phyloP scores from a whole-genome alignment of 2,329 filamentous ascomycete species.

The Verticillium albo-atrum region DNA sequence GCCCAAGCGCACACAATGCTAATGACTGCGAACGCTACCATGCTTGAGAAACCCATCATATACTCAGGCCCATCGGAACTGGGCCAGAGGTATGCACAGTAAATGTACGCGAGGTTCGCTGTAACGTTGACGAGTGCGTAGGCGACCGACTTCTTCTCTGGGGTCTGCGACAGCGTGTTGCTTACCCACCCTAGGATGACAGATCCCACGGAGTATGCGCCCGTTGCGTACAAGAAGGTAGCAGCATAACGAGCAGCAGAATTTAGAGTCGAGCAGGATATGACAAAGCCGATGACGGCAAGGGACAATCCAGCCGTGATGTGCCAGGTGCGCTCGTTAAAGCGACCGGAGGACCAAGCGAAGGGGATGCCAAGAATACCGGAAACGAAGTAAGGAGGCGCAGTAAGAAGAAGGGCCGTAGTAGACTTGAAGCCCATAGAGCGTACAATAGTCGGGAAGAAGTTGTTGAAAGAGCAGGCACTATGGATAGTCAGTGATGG shows the following conservation, averaged over 20 bases:
- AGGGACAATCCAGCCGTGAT: slow-evolving; percentile 34
- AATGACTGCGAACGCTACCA: slow-evolving; percentile 48
- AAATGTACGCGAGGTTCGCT: slow-evolving; percentile 52
- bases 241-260: slow-evolving; percentile 6
- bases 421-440: slow-evolving; percentile 3
- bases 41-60: slow-evolving; percentile 52
- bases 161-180: slow-evolving; percentile 70
- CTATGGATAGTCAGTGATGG: neutral
- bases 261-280: slow-evolving; percentile 3
- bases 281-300: slow-evolving; percentile 22
- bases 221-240: slow-evolving; percentile 10
- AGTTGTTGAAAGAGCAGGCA: slow-evolving; percentile 15
- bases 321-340: slow-evolving; percentile 44
- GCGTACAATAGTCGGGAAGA: slow-evolving; percentile 14
- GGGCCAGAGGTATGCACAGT: slow-evolving; percentile 50
- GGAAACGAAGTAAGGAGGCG: slow-evolving; percentile 12
- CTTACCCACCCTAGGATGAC: slow-evolving; percentile 63
- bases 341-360: slow-evolving; percentile 34
- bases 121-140: slow-evolving; percentile 53
- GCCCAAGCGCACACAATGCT: slow-evolving; percentile 10
- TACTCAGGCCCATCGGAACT: slow-evolving; percentile 42
- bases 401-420: slow-evolving; percentile 28
- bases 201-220: slow-evolving; percentile 5
- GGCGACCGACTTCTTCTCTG: slow-evolving; percentile 62
- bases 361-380: slow-evolving; percentile 17